Conservation (phyloP, 805 yeast genomes). For the Ogataea pini region DNA sequence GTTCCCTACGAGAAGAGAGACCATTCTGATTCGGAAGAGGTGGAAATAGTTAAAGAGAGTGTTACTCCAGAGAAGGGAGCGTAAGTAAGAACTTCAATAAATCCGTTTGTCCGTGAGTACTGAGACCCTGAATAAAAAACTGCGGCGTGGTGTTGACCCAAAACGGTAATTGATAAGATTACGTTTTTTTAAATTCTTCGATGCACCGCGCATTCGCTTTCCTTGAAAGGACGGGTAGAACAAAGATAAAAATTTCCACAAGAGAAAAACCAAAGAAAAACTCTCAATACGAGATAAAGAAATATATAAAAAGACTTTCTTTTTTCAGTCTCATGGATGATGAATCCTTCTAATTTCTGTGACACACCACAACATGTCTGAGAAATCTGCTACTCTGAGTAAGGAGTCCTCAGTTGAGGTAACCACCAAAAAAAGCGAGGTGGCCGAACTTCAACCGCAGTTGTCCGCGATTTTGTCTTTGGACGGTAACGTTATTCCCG, state of each 20-base stretch:
- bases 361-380: neutral
- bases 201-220: slow-evolving; percentile 5
- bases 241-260: neutral
- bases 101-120: too few relatives aligned
- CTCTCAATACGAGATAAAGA: neutral
- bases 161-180: slow-evolving; percentile 6
- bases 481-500: slow-evolving; percentile 4
- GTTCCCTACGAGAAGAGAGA: slow-evolving; percentile 5
- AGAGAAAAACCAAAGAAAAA: neutral
- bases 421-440: neutral
- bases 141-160: too few relatives aligned
- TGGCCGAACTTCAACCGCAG: neutral
- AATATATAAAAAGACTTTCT: neutral
- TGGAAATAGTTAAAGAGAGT: slow-evolving; percentile 4
- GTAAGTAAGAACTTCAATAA: too few relatives aligned
- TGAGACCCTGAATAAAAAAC: too few relatives aligned
- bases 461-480: slow-evolving; percentile 1
- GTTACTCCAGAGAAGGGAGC: neutral
- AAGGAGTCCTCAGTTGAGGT: neutral
- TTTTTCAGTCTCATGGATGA: neutral
- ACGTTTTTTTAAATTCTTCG: neutral
- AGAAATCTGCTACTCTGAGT: neutral
- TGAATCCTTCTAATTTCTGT: neutral
- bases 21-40: neutral
- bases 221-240: neutral